Percentiles rank a stretch among this genome's conserved stretches.
These are phyloP conservation scores for Aspergillus proliferans DNA, from an alignment of 2,329 filamentous ascomycete genomes.

Conservation along the genomic window DNA sequence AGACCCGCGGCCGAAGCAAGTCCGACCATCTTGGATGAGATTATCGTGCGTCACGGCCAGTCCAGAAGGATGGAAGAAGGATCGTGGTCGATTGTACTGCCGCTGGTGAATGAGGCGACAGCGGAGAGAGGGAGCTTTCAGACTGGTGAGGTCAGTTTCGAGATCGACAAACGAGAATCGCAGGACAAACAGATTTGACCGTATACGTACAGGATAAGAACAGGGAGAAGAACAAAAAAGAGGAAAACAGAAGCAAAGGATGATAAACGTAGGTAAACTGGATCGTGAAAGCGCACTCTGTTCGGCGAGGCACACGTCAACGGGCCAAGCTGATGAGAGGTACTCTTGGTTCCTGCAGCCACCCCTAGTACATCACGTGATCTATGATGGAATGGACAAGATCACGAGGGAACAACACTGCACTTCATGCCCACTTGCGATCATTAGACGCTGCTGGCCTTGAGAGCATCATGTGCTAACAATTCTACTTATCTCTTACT, in stretches of 20 bases:
- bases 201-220: conserved; percentile 12
- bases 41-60: conserved; percentile 8
- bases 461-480: background rate
- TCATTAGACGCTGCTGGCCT: background rate
- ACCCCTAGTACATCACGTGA: conserved; percentile 21
- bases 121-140: conserved; percentile 23
- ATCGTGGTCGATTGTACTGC: conserved; percentile 13
- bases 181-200: conserved; percentile 6
- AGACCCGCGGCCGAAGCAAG: conserved; percentile 91
- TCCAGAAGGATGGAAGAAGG: conserved; percentile 4
- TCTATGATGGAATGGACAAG: conserved; percentile 8
- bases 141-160: conserved; percentile 14
- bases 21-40: conserved; percentile 64
- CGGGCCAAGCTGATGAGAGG: conserved; percentile 23
- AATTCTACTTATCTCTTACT: background rate
- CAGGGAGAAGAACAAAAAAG: conserved; percentile 17
- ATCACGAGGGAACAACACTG: background rate
- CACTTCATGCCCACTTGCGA: background rate
- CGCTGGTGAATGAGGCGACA: conserved; percentile 27
- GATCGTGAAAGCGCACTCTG: conserved; percentile 10
- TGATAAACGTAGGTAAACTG: conserved; percentile 14
- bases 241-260: conserved; percentile 14
- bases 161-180: conserved; percentile 7
- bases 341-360: conserved; percentile 21
- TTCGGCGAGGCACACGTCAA: conserved; percentile 28